Conservation (phyloP, 257 asterid genomes). For the Cynanchum wilfordii region DNA sequence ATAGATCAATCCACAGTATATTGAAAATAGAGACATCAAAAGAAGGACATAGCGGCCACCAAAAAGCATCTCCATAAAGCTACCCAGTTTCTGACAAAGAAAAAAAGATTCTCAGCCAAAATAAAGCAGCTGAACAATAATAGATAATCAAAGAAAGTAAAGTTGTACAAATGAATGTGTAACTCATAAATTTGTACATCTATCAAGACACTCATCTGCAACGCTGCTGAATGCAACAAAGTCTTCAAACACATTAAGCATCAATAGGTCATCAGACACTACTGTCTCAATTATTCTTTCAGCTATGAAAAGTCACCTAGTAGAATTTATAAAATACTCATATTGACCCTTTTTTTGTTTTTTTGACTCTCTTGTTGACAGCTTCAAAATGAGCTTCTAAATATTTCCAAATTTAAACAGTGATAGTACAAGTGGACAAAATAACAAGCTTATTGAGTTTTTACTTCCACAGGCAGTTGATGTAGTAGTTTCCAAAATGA, state of each 20-base stretch:
- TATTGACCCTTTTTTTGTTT: not conserved
- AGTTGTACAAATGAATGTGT: not conserved
- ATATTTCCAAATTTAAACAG: not conserved
- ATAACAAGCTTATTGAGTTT: not conserved
- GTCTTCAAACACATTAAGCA: not conserved
- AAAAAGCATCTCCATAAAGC: slow-evolving; percentile 99
- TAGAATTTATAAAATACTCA: not conserved
- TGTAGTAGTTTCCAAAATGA: not conserved
- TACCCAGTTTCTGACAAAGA: slow-evolving; percentile 82
- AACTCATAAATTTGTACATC: not conserved
- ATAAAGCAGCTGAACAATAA: slow-evolving; percentile 4
- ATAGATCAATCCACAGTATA: slow-evolving; percentile 95
- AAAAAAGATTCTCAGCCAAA: slow-evolving; percentile 19
- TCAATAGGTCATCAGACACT: not conserved
- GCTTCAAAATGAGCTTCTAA: not conserved
- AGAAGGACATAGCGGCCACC: slow-evolving; percentile 96
- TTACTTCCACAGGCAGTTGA: not conserved
- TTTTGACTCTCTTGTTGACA: not conserved
- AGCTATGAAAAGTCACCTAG: not conserved
- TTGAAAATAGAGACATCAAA: slow-evolving; percentile 88
- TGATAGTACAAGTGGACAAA: not conserved
- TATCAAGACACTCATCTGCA: not conserved
- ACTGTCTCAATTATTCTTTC: not conserved
- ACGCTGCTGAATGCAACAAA: not conserved
- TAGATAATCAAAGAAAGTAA: not conserved